A percentile compares a stretch with the other conserved stretches of the same genome.
phyloP scores from a whole-genome alignment of 2,329 filamentous ascomycete species.

The Beauveria brongniartii region DNA sequence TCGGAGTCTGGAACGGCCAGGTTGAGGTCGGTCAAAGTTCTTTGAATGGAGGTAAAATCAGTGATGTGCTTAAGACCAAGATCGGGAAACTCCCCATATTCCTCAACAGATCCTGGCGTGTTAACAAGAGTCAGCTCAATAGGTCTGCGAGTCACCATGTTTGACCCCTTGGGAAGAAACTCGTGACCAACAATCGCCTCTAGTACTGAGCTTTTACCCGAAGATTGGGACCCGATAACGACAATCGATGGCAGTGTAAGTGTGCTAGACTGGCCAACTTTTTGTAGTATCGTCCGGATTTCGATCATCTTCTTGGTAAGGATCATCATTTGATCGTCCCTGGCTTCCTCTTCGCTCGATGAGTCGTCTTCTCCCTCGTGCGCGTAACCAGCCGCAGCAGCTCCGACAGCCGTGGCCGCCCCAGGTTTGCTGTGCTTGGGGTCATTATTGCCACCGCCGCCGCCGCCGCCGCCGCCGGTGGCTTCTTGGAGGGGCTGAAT shows the following conservation, averaged over 20 bases:
- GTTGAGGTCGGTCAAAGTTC: slow-evolving; percentile 90
- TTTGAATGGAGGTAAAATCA: slow-evolving; percentile 87
- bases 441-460: slow-evolving; percentile 40
- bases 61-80: slow-evolving; percentile 82
- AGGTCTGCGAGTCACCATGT: slow-evolving; percentile 94
- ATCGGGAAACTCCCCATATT: slow-evolving; percentile 95
- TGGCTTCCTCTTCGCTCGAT: slow-evolving; percentile 56
- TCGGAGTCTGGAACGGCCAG: slow-evolving; percentile 82
- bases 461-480: slow-evolving; percentile 38
- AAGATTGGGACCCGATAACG: slow-evolving; percentile 98
- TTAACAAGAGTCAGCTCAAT: slow-evolving; percentile 96
- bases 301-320: slow-evolving; percentile 99
- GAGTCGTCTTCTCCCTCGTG: slow-evolving; percentile 60
- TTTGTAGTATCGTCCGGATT: slow-evolving; percentile 84
- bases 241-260: slow-evolving; percentile 92
- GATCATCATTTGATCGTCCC: slow-evolving; percentile 99
- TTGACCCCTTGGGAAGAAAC: slow-evolving; percentile 93
- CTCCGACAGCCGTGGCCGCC: slow-evolving; percentile 58
- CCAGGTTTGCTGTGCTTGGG: slow-evolving; percentile 53
- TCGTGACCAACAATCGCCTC: slow-evolving; percentile 97
- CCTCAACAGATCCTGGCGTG: slow-evolving; percentile 74
- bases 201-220: slow-evolving; percentile 93
- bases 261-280: slow-evolving; percentile 82
- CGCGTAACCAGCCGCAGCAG: slow-evolving; percentile 70
- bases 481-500: slow-evolving; percentile 35